Percentiles rank a stretch among this genome's conserved stretches.
These are phyloP conservation scores for Nicotiana sylvestris DNA, from an alignment of 257 asterid genomes.

Conservation along the genomic window DNA sequence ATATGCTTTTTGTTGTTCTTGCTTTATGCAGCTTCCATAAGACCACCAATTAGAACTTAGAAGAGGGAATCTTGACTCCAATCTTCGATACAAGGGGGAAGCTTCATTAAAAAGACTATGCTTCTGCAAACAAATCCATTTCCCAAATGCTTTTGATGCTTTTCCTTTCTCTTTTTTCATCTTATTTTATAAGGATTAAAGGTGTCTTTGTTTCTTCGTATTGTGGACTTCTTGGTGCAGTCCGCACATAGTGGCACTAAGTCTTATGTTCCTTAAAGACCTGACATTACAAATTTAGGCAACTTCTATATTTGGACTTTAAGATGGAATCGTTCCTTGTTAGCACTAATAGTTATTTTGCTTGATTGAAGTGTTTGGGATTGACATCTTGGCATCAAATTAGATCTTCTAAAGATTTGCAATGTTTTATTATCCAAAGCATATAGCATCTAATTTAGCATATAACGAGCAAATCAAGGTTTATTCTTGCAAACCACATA, in stretches of 20 bases:
- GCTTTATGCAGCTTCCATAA: not conserved
- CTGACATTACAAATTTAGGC: conserved; percentile 13
- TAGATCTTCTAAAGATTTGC: not conserved
- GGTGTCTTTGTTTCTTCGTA: conserved; percentile 2
- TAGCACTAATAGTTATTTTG: not conserved
- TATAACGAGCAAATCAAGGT: not conserved
- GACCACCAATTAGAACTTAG: not conserved
- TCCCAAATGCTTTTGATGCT: conserved; percentile 3
- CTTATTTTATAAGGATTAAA: not conserved
- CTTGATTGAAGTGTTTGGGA: not conserved
- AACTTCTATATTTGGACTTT: not conserved
- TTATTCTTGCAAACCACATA: not conserved
- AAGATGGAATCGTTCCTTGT: not conserved
- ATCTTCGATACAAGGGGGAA: conserved; percentile 9
- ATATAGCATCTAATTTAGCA: not conserved
- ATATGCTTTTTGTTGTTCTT: not conserved
- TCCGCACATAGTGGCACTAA: conserved; percentile 8
- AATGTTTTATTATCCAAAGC: not conserved
- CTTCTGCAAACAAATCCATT: not conserved
- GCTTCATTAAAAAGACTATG: not conserved
- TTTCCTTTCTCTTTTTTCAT: not conserved
- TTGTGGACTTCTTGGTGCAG: not conserved
- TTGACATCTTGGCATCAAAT: conserved; percentile 2
- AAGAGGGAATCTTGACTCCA: conserved; percentile 2
- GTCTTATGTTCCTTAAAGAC: conserved; percentile 14